These are phyloP conservation scores for Colletotrichum tamarilloi DNA, from an alignment of 2,329 filamentous ascomycete species.

Conservation along the genomic window DNA sequence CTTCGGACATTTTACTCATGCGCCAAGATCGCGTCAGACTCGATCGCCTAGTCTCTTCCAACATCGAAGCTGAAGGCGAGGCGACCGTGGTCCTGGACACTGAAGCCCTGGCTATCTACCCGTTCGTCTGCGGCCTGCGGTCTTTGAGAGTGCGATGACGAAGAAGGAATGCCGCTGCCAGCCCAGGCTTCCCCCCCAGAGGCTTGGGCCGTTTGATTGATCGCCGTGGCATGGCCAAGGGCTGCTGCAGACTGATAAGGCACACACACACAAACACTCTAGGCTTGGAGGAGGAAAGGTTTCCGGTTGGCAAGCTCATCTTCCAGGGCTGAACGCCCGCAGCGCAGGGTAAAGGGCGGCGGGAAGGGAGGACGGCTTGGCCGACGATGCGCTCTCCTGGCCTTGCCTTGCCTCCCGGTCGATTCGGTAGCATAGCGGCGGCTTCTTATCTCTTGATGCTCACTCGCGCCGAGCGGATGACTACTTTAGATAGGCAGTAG, in stretches of 20 bases:
- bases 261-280: background rate
- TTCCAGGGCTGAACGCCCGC: slow-evolving; percentile 32
- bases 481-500: background rate
- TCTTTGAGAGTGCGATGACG: background rate
- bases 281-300: background rate
- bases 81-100: slow-evolving; percentile 24
- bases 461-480: background rate
- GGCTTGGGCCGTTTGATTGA: slow-evolving; percentile 14
- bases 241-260: slow-evolving; percentile 25
- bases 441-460: slow-evolving; percentile 28
- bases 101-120: slow-evolving; percentile 1
- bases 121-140: background rate
- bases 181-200: slow-evolving; percentile 1
- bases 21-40: background rate
- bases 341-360: slow-evolving; percentile 8
- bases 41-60: background rate
- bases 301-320: background rate
- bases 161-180: slow-evolving; percentile 18
- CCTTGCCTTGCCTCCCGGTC: background rate
- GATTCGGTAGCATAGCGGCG: slow-evolving; percentile 14
- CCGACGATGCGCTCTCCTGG: background rate
- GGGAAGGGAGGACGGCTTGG: slow-evolving; percentile 10
- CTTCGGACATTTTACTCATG: background rate
- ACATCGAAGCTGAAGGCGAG: slow-evolving; percentile 12
- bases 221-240: slow-evolving; percentile 28